A percentile compares a stretch with the other conserved stretches of the same genome.
Evolutionary conservation across 2,329 filamentous ascomycete genomes (phyloP).

Genomic region (Diaporthe nobilis): DNA sequence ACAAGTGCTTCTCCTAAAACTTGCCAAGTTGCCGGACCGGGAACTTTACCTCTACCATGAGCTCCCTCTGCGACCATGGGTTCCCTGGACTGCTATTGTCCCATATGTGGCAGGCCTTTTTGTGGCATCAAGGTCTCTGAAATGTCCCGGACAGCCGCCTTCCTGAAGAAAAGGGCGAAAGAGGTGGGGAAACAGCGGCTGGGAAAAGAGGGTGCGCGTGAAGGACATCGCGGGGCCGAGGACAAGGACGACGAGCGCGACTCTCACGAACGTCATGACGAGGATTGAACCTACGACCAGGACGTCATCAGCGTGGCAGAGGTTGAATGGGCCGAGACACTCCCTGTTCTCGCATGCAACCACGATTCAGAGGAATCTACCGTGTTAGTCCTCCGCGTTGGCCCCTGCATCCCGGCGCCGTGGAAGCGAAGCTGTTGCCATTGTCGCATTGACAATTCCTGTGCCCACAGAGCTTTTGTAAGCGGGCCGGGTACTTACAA

Average conservation of each 20-base stretch:
- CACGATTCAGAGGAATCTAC: not conserved
- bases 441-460: not conserved
- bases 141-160: slow-evolving; percentile 21
- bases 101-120: slow-evolving; percentile 33
- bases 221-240: not conserved
- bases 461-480: slow-evolving; percentile 4
- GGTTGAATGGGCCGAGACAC: not conserved
- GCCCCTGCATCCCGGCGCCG: not conserved
- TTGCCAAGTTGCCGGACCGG: not conserved
- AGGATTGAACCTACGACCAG: not conserved
- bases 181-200: not conserved
- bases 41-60: too few relatives aligned
- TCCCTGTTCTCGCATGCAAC: slow-evolving; percentile 15
- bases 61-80: not conserved
- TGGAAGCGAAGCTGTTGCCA: too few relatives aligned
- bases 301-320: slow-evolving; percentile 17
- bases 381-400: not conserved
- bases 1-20: too few relatives aligned
- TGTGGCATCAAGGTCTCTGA: not conserved
- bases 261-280: not conserved
- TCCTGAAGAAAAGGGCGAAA: not conserved
- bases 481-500: not conserved
- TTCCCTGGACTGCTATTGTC: slow-evolving; percentile 13
- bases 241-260: slow-evolving; percentile 1
- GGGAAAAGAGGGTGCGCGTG: not conserved